These are phyloP conservation scores for Citrus sp. DNA, from an alignment of 345 rosid genomes.

Conservation along the genomic window DNA sequence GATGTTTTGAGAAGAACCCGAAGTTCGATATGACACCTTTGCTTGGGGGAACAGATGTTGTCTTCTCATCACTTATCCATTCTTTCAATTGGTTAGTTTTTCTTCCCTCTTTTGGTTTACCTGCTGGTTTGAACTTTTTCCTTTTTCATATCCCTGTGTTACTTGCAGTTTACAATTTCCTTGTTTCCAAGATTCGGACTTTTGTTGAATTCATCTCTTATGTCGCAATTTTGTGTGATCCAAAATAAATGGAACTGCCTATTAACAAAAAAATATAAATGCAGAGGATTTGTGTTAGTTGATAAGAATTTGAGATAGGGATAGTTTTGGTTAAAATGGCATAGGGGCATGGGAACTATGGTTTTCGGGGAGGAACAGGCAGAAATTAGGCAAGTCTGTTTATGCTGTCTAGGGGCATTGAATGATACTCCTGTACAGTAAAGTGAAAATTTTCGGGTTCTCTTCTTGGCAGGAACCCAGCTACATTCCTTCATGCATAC, in stretches of 20 bases:
- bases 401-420: neutral
- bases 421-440: neutral
- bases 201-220: neutral
- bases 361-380: neutral
- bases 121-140: neutral
- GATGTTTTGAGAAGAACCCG: slow-evolving; percentile 95
- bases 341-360: neutral
- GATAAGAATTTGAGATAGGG: neutral
- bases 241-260: neutral
- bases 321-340: neutral
- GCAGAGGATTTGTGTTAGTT: neutral
- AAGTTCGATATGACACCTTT: slow-evolving; percentile 98
- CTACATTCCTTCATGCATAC: slow-evolving; percentile 94
- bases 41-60: slow-evolving; percentile 98
- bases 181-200: neutral
- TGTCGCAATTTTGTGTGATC: neutral
- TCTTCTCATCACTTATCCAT: slow-evolving; percentile 96
- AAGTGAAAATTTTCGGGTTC: neutral
- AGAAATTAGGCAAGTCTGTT: neutral
- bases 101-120: slow-evolving; percentile 6
- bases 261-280: neutral
- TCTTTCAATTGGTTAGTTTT: slow-evolving; percentile 88
- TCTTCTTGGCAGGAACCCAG: slow-evolving; percentile 66
- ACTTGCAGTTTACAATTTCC: neutral
- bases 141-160: neutral